Percentiles rank a stretch among this genome's conserved stretches.
These are phyloP conservation scores for Umbellularia californica DNA, from an alignment of 164 flowering plant genomes.

Conservation along the genomic window DNA sequence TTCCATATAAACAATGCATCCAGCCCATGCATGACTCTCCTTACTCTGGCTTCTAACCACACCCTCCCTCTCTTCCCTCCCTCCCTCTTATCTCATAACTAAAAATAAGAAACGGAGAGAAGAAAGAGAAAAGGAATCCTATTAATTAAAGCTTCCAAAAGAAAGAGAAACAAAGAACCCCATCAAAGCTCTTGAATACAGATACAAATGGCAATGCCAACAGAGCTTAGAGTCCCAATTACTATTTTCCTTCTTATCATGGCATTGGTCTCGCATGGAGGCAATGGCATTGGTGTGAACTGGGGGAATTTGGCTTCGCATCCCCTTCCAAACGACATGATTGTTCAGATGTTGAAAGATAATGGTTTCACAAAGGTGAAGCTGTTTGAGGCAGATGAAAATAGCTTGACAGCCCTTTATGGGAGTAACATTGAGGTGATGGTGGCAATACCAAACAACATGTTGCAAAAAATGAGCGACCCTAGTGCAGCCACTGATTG, in stretches of 20 bases:
- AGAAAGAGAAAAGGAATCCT: no score
- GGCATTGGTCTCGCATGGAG: slow-evolving; percentile 15
- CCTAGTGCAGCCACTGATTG: slow-evolving; percentile 49
- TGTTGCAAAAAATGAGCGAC: slow-evolving; percentile 57
- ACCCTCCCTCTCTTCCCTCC: no score
- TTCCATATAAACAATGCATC: no score
- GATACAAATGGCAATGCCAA: not conserved
- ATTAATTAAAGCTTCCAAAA: not conserved
- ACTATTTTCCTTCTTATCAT: slow-evolving; percentile 16
- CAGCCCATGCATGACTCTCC: no score
- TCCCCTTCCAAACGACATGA: slow-evolving; percentile 57
- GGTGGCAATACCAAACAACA: slow-evolving; percentile 76
- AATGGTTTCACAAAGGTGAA: slow-evolving; percentile 77
- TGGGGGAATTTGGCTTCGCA: slow-evolving; percentile 84
- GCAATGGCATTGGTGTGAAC: slow-evolving; percentile 57
- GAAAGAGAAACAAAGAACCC: not conserved
- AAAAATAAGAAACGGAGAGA: no score
- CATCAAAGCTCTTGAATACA: not conserved
- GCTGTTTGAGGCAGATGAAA: slow-evolving; percentile 76
- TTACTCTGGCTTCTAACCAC: no score
- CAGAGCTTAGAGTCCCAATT: not conserved
- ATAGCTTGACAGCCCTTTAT: slow-evolving; percentile 50
- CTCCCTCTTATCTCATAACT: no score
- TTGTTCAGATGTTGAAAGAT: slow-evolving; percentile 63
- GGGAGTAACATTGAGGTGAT: slow-evolving; percentile 77